Conservation (phyloP, 2,329 filamentous ascomycete genomes). For the Didymella glomerata region DNA sequence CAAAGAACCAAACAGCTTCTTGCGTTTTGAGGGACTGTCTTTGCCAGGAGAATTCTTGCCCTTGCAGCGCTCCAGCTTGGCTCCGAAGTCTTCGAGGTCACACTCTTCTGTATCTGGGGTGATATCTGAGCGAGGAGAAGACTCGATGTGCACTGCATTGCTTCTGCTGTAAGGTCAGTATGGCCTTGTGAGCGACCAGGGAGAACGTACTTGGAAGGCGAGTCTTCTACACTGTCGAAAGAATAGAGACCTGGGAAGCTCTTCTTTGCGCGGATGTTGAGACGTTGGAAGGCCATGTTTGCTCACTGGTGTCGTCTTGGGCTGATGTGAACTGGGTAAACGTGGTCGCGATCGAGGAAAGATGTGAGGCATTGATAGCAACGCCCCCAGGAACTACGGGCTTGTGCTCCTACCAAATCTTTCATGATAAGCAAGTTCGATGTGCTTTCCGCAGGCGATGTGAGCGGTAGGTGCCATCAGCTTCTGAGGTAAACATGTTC, state of each 20-base stretch:
- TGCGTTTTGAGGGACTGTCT: slow-evolving; percentile 40
- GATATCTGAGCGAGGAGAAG: background rate
- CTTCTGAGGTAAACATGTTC: background rate
- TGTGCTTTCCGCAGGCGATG: background rate
- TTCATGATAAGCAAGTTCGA: background rate
- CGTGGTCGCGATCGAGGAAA: background rate
- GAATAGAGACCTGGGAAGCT: slow-evolving; percentile 42
- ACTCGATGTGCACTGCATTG: background rate
- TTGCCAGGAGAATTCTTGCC: slow-evolving; percentile 26
- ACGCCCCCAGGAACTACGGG: background rate
- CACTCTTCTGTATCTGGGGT: background rate
- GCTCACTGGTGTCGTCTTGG: slow-evolving; percentile 22
- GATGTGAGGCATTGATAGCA: background rate
- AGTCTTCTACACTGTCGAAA: slow-evolving; percentile 22
- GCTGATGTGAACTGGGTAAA: background rate
- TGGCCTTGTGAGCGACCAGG: no score
- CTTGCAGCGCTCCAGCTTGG: slow-evolving; percentile 19
- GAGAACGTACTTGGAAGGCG: slow-evolving; percentile 10
- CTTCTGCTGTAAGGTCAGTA: background rate
- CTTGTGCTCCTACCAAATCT: background rate
- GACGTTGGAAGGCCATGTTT: slow-evolving; percentile 39
- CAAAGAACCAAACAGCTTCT: slow-evolving; percentile 39
- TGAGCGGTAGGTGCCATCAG: background rate
- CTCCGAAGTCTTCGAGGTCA: slow-evolving; percentile 29
- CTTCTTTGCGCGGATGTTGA: slow-evolving; percentile 41